These are phyloP conservation scores for Solanum appendiculatum DNA, from an alignment of 257 asterid species.

Conservation along the genomic window DNA sequence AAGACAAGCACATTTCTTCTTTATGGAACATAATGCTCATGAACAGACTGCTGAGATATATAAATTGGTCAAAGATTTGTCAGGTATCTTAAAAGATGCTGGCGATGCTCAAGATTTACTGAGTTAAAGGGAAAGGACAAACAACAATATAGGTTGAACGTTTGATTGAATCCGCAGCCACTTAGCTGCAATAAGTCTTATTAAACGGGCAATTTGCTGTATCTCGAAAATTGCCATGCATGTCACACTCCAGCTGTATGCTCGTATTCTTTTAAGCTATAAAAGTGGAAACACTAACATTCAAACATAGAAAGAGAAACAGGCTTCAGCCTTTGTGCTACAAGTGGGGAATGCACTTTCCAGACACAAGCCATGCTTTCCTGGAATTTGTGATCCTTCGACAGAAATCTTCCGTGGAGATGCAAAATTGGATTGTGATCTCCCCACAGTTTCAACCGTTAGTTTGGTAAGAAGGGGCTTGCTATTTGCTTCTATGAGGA, in stretches of 20 bases:
- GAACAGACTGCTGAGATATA: slow-evolving; percentile 43
- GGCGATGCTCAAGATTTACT: slow-evolving; percentile 34
- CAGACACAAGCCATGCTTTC: neutral
- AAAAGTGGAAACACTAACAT: neutral
- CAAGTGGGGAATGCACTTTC: neutral
- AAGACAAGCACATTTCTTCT: slow-evolving; percentile 63
- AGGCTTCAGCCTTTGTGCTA: neutral
- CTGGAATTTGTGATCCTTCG: neutral
- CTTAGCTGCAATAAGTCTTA: neutral
- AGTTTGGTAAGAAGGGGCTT: neutral
- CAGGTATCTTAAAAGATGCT: slow-evolving; percentile 41
- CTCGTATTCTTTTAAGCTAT: neutral
- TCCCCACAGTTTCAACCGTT: neutral
- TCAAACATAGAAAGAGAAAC: neutral
- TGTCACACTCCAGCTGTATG: neutral
- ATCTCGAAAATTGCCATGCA: neutral
- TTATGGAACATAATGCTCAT: slow-evolving; percentile 82
- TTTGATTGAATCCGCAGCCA: neutral
- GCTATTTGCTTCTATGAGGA: neutral
- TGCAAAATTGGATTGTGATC: neutral
- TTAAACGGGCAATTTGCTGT: neutral
- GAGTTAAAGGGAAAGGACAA: slow-evolving; percentile 15
- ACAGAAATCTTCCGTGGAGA: neutral
- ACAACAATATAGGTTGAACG: neutral
- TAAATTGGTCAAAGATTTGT: slow-evolving; percentile 38